Conservation (phyloP, 495 filamentous ascomycete species). For the Endocarpon pusillum region DNA sequence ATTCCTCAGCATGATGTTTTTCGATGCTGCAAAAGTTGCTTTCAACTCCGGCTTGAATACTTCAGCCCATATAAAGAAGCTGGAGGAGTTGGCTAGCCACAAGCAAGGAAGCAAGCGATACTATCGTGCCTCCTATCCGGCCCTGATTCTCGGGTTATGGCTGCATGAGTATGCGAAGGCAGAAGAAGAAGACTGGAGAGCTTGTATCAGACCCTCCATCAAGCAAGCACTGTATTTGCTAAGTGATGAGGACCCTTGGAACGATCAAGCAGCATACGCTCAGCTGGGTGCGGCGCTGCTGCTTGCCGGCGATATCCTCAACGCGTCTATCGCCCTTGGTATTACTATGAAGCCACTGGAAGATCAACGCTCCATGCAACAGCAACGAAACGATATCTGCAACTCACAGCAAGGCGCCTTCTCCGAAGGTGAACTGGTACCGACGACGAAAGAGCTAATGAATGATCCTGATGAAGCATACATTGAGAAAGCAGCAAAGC, state of each 20-base stretch:
- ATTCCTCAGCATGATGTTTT: background rate
- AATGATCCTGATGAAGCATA: too few species aligned
- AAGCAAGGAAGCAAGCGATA: background rate
- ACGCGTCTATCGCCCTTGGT: background rate
- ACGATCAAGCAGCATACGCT: background rate
- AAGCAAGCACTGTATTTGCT: background rate
- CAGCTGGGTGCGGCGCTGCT: constrained; percentile 1
- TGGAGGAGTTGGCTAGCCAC: background rate
- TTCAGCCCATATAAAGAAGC: too few species aligned
- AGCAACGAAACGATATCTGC: too few species aligned
- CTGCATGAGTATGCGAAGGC: constrained; percentile 1
- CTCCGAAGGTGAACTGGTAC: too few species aligned
- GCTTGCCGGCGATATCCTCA: constrained; percentile 1
- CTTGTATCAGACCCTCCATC: background rate
- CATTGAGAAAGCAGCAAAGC: too few species aligned
- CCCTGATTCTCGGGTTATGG: constrained; percentile 2
- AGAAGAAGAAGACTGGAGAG: constrained; percentile 1
- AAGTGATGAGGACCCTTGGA: constrained; percentile 3
- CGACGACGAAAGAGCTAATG: too few species aligned
- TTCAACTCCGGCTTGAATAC: too few species aligned
- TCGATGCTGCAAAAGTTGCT: too few species aligned
- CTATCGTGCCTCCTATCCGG: background rate
- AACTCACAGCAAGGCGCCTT: too few species aligned
- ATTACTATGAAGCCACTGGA: background rate
- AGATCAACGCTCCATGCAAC: too few species aligned